Evolutionary conservation across 2,329 filamentous ascomycete species (phyloP).

Genomic region (Colletotrichum karsti): DNA sequence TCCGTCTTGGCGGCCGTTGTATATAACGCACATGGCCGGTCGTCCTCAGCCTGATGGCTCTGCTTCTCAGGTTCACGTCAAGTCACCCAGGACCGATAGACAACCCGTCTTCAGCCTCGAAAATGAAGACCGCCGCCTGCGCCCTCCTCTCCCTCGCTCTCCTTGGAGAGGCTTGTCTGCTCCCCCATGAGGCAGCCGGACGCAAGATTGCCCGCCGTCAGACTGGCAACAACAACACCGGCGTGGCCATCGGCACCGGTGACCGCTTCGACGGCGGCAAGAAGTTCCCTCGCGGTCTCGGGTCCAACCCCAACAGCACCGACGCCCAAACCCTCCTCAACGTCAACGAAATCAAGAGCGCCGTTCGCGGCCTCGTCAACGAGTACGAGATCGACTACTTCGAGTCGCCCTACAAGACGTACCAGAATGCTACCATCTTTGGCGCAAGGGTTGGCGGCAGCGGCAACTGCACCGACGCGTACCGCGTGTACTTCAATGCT

Average conservation of each 20-base stretch:
- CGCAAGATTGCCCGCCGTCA: conserved; percentile 27
- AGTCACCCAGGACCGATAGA: neutral
- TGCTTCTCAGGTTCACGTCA: neutral
- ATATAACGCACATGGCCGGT: neutral
- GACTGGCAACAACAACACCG: conserved; percentile 31
- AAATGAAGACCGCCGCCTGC: conserved; percentile 38
- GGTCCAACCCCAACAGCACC: conserved; percentile 39
- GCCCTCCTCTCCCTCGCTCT: conserved; percentile 32
- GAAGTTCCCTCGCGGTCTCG: conserved; percentile 45
- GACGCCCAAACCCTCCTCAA: conserved; percentile 54
- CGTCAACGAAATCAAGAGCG: conserved; percentile 52
- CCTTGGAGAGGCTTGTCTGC: conserved; percentile 43
- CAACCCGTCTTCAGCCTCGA: neutral
- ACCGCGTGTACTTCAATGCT: conserved; percentile 61
- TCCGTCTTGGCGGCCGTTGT: neutral
- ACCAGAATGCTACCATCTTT: conserved; percentile 48
- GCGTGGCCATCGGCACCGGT: conserved; percentile 49
- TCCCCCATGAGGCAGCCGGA: conserved; percentile 43
- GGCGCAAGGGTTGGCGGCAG: conserved; percentile 53
- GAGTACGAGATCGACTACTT: conserved; percentile 50
- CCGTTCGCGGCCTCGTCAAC: conserved; percentile 49
- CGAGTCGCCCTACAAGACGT: conserved; percentile 51
- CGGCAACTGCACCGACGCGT: conserved; percentile 38
- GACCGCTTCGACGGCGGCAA: conserved; percentile 52
- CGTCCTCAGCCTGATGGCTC: neutral